Conservation (phyloP, 2,329 filamentous ascomycete species). For the Fusarium sp. region DNA sequence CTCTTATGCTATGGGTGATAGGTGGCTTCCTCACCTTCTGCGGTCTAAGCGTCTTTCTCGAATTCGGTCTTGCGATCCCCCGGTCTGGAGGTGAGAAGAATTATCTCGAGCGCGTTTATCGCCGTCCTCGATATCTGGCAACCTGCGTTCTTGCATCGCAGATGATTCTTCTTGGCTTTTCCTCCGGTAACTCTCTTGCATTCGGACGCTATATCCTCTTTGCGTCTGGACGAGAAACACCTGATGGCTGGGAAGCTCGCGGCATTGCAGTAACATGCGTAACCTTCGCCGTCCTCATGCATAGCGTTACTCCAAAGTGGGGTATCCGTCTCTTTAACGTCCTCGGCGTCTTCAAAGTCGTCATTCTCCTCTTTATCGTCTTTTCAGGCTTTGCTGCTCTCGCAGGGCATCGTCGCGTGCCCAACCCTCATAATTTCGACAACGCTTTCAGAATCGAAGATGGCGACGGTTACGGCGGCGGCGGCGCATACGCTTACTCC, state of each 20-base stretch:
- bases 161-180: conserved; percentile 70
- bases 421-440: conserved; percentile 66
- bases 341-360: conserved; percentile 69
- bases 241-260: conserved; percentile 65
- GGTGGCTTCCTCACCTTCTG: conserved; percentile 65
- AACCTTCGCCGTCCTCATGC: conserved; percentile 64
- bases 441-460: conserved; percentile 61
- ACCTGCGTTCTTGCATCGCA: conserved; percentile 69
- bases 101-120: conserved; percentile 72
- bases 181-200: conserved; percentile 66
- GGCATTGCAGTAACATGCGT: conserved; percentile 64
- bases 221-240: conserved; percentile 57
- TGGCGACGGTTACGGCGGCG: conserved; percentile 57
- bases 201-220: conserved; percentile 68
- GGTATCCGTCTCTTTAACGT: conserved; percentile 68
- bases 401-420: conserved; percentile 58
- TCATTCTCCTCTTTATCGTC: conserved; percentile 68
- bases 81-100: conserved; percentile 73
- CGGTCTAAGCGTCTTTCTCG: conserved; percentile 69
- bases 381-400: conserved; percentile 68
- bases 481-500: conserved; percentile 63
- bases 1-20: conserved; percentile 45
- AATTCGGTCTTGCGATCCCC: conserved; percentile 71
- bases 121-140: conserved; percentile 65
- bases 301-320: conserved; percentile 64